Conservation (phyloP, 768 basidiomycete genomes). For the Leccinum disarticulatum region DNA sequence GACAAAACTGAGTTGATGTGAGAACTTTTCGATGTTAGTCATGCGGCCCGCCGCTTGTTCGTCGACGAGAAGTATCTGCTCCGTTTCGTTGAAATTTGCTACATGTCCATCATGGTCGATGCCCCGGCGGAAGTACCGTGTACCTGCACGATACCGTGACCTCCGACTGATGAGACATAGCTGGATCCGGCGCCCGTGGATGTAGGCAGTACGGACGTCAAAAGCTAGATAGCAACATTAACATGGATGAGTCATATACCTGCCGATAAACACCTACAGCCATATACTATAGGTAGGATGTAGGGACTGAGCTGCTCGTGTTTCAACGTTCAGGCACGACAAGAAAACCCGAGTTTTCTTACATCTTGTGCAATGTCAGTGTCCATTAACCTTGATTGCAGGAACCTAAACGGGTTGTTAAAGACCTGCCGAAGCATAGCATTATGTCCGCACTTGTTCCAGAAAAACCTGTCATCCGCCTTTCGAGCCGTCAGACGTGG, state of each 20-base stretch:
- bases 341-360: constrained; percentile 27
- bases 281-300: constrained; percentile 92
- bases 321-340: constrained; percentile 9
- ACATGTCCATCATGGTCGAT: constrained; percentile 87
- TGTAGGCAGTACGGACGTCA: constrained; percentile 70
- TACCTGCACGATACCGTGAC: constrained; percentile 92
- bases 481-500: constrained; percentile 33
- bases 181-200: constrained; percentile 78
- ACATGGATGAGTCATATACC: background rate
- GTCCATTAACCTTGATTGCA: constrained; percentile 63
- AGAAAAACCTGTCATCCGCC: constrained; percentile 97
- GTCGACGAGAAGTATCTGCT: constrained; percentile 86
- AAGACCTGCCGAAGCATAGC: constrained; percentile 1
- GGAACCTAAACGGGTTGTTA: constrained; percentile 36
- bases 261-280: constrained; percentile 63
- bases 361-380: constrained; percentile 63
- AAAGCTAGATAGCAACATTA: constrained; percentile 57
- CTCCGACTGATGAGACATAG: constrained; percentile 91
- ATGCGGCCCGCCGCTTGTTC: constrained; percentile 44
- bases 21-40: constrained; percentile 46
- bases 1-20: constrained; percentile 77
- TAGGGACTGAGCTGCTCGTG: constrained; percentile 71
- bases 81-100: constrained; percentile 98
- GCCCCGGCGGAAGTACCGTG: constrained; percentile 95
- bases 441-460: constrained; percentile 65